Conservation (phyloP, 1,284 basidiomycete genomes). For the Mycena sp. region DNA sequence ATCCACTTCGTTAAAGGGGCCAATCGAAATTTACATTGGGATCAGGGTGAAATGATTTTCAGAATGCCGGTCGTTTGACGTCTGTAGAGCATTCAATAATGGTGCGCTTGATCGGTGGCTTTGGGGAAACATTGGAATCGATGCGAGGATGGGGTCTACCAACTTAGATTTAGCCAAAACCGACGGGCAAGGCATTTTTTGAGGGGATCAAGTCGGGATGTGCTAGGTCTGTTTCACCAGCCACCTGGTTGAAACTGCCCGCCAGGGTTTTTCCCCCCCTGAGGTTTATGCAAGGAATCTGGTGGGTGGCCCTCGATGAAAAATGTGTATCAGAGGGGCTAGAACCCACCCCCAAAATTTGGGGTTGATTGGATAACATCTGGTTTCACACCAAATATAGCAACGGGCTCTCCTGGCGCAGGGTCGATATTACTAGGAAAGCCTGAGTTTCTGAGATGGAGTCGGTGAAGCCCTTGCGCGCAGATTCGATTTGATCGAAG, state of each 20-base stretch:
- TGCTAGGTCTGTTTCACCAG: neutral
- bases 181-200: constrained; percentile 2
- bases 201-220: neutral
- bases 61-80: neutral
- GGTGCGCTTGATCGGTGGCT: neutral
- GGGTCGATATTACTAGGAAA: neutral
- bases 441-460: too few species aligned
- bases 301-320: neutral
- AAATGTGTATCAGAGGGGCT: neutral
- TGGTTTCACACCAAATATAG: too few species aligned
- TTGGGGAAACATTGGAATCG: neutral
- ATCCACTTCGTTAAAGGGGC: neutral
- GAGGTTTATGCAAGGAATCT: neutral
- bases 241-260: neutral
- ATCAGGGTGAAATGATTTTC: neutral
- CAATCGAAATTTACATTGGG: constrained; percentile 1
- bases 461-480: too few species aligned
- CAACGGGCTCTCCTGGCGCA: too few species aligned
- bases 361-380: too few species aligned
- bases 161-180: constrained; percentile 2
- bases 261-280: neutral
- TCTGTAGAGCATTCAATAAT: constrained; percentile 2
- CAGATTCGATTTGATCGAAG: too few species aligned
- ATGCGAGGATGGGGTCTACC: neutral
- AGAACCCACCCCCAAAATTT: too few species aligned